Conservation (phyloP, 2,329 filamentous ascomycete genomes). For the Trichoderma atroviride region DNA sequence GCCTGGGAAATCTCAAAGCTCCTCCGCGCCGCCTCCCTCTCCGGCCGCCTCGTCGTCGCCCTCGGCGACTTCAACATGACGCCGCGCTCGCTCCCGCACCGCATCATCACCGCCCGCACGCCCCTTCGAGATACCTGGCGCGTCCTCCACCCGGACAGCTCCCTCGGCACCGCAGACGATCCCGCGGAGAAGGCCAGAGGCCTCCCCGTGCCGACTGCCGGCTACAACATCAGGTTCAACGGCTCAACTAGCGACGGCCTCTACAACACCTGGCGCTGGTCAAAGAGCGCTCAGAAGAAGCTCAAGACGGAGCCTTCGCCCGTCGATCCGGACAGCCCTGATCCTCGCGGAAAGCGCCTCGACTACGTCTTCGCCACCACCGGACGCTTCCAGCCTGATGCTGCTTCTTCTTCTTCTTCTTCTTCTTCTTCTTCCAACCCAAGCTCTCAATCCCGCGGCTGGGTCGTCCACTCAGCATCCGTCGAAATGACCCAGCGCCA, state of each 20-base stretch:
- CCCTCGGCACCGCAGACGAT: constrained; percentile 72
- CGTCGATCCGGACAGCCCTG: constrained; percentile 66
- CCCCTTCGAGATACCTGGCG: constrained; percentile 85
- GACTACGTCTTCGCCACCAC: constrained; percentile 90
- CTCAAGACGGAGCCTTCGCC: constrained; percentile 60
- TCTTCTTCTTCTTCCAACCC: no score
- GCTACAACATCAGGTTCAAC: constrained; percentile 77
- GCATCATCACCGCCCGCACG: constrained; percentile 76
- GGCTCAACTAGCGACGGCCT: constrained; percentile 85
- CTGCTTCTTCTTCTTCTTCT: background rate
- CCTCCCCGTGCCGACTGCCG: constrained; percentile 71
- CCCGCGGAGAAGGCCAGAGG: constrained; percentile 67
- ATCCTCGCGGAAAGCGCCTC: constrained; percentile 79
- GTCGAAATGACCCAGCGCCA: constrained; percentile 84
- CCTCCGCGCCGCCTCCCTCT: constrained; percentile 76
- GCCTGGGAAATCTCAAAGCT: constrained; percentile 94
- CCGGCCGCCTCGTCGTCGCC: constrained; percentile 81
- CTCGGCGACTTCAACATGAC: constrained; percentile 97
- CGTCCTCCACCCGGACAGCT: constrained; percentile 79
- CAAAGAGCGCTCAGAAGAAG: constrained; percentile 67
- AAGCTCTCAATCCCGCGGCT: constrained; percentile 48
- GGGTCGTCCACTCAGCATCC: constrained; percentile 70
- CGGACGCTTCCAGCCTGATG: constrained; percentile 37
- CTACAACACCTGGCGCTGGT: constrained; percentile 94
- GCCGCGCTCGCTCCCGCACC: constrained; percentile 82